Evolutionary conservation across 768 basidiomycete genomes (phyloP), one percentile per base, ranked within the genome.

Genomic region (Gloeostereum incarnatum): DNA sequence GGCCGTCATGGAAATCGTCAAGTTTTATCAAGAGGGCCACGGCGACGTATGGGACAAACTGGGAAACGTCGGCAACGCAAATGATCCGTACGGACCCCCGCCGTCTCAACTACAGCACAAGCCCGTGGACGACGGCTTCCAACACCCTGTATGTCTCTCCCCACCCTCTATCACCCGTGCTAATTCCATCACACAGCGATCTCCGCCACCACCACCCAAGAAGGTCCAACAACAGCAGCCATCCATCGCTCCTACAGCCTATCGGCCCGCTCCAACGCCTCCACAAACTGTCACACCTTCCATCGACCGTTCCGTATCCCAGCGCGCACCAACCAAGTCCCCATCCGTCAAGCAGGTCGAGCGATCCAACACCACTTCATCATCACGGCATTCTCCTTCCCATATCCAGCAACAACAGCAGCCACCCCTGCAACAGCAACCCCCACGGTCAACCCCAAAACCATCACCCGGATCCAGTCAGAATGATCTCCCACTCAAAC

Each of bases 1-100:
- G 61, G 91, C 91, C 3, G 91, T 98, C 44, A 91, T 93, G 78
- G 96, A 97, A 53, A 94, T 98, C 45, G 94, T 99, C 58, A 92
- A 93, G 53, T 97, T 98, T 63, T 98, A 96, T 59, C 94, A 98
- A 52, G 87, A 92, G 59, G 77, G 83, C 24, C 73, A 78, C 43
- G 74, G 75, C 42, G 81, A 81, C 51, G 79, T 78, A 22, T 91
- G 86, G 87, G 86, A 85, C 59, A 91, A 90, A 69, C 72, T 89
- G 59, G 83, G 79, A 10, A 68, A 78, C 48, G 73, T 59, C n/a
- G 53, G 43, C 25, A 43, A 46, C 27, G 29, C 44, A 20, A 52
- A 14, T 51, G 46, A 46, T 38, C 48, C 27, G 25, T 39, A n/a
- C 9, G n/a, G n/a, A n/a, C n/a, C n/a, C n/a, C n/a, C 30, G 20